Conservation (phyloP, 345 rosid species). For the Viola odorata region DNA sequence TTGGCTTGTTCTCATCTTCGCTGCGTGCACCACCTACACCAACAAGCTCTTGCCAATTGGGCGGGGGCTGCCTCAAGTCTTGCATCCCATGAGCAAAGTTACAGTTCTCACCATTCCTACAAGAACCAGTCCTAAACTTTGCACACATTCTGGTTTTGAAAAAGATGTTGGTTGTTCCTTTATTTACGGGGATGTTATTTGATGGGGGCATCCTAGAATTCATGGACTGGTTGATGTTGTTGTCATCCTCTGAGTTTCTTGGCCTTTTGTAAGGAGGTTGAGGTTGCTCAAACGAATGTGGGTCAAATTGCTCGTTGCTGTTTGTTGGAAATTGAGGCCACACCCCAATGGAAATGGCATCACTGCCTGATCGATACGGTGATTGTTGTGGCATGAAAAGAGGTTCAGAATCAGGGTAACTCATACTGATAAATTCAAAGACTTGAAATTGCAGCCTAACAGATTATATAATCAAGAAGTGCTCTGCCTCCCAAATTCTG, state of each 20-base stretch:
- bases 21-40: constrained; percentile 41
- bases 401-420: constrained; percentile 49
- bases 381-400: constrained; percentile 30
- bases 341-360: constrained; percentile 45
- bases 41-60: constrained; percentile 91
- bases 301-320: constrained; percentile 40
- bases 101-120: constrained; percentile 89
- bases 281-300: constrained; percentile 14
- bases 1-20: constrained; percentile 46
- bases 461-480: background rate
- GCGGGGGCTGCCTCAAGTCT: constrained; percentile 88
- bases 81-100: constrained; percentile 90
- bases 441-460: background rate
- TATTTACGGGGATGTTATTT: constrained; percentile 44
- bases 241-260: constrained; percentile 52
- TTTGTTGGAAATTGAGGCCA: constrained; percentile 54
- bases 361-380: constrained; percentile 33
- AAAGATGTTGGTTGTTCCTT: constrained; percentile 71
- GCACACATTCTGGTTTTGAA: constrained; percentile 89
- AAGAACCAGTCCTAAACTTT: constrained; percentile 52
- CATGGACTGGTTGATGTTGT: constrained; percentile 22
- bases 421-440: constrained; percentile 28
- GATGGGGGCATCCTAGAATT: constrained; percentile 23
- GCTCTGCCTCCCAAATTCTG: background rate
- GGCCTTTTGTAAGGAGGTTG: constrained; percentile 60